Base-by-base conservation (phyloP, 495 filamentous ascomycete genomes). In the Oidiodendron maius region DNA sequence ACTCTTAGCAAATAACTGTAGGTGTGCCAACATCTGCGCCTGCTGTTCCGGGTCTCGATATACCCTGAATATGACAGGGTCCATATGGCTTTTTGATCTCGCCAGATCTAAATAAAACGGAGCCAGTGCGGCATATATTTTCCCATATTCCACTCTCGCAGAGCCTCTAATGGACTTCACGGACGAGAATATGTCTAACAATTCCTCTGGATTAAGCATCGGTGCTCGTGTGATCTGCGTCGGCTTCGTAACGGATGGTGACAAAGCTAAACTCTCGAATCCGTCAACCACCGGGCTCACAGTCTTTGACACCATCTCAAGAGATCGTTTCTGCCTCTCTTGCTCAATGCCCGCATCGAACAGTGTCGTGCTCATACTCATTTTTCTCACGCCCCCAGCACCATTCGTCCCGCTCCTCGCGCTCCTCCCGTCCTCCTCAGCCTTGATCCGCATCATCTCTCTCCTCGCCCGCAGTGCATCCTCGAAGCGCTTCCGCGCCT, bases 41-140 rank as follows among this genome's bases (percentile, higher is more conserved):
- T 96, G 94, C 34, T 89, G 76, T 58, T 88, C 83, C 0, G 93
- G 93, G 52, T 96, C 86, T 41, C 82, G 74, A 59, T 91, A 97
- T 24, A 83, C 84, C 50, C 83, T 77, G 61, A 96, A 97, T 2
- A 99, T 73, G 22, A 88, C 67, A 4, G 86, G 87, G 44, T 96
- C 87, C 10, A 83, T 78, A 56, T 95, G 89, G 16, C 77, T 82
- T 55, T 77, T 82, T 13, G 82, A 81, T 47, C 68, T 70, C 3
- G 71, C 81, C 36, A 96, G 81, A 58, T 96, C 88, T 40, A 83
- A 74, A 66, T 97, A 97, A 56, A 94, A 88, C 9, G 89, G 90
- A 34, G 82, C 86, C 51, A 97, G 69, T 10, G 88, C 89, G 15
- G 82, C 83, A 66, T 97, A 95, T 23, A 96, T 77, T 62, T 83